Evolutionary conservation across 1,284 basidiomycete species (phyloP), one percentile per base, ranked within the genome.

Genomic region (Cryptococcus neoformans): DNA sequence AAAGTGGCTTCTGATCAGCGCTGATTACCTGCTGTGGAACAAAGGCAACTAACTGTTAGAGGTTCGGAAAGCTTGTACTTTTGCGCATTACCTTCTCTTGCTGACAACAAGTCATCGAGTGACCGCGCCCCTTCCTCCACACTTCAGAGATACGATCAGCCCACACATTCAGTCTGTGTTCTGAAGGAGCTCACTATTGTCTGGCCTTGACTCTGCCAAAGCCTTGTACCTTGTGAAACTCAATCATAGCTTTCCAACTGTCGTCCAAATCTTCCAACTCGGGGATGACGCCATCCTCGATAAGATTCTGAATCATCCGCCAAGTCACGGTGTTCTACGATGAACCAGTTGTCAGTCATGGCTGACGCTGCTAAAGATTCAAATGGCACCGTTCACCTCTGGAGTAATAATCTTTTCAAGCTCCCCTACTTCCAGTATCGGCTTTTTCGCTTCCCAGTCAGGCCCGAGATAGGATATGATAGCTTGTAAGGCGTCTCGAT

Each of bases 151-250:
- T 41, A 44, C 47, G 10, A 61, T 21, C 21, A 21, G 21, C 21
- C 21, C 21, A 21, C 21, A 21, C 21, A 21, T 21, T 21, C 21
- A 21, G 21, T 21, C 21, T 21, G 21, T 21, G 21, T 21, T 21
- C 21, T 21, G 21, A 21, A 21, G 21, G 21, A 21, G 21, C 67
- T 51, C 51, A 72, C 70, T 65, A 63, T 14, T 37, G 53, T 17
- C 44, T 16, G 9, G 68, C 66, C 45, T 54, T 58, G 11, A 51
- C 54, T 17, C 54, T 58, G 2, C 70, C 68, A 16, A 72, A 61
- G 1, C 67, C 67, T 50, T 70, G 66, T 9, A 71, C 61, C 9
- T 68, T 53, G 46, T 65, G 62, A 54, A 73, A 69, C 44, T 44
- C 42, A 6, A 68, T 62, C 21, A 60, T 60, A 1, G 68, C 64